Conservation (phyloP, 2,329 filamentous ascomycete genomes). For the Neopestalotiopsis sp. region DNA sequence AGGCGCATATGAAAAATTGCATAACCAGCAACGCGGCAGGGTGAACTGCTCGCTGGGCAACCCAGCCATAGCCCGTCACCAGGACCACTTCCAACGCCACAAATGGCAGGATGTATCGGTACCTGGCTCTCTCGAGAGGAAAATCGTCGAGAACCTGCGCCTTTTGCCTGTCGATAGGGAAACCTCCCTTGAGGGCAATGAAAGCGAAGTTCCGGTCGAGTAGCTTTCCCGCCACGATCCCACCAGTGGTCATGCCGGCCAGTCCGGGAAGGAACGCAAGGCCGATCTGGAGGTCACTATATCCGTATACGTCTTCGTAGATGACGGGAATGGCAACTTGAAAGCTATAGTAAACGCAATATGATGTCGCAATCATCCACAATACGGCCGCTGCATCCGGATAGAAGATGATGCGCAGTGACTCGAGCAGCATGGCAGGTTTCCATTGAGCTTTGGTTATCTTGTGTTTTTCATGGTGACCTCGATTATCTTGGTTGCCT, state of each 20-base stretch:
- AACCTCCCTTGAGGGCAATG: background rate
- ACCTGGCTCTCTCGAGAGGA: slow-evolving; percentile 18
- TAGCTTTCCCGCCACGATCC: slow-evolving; percentile 18
- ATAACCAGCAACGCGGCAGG: slow-evolving; percentile 15
- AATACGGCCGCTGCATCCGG: slow-evolving; percentile 23
- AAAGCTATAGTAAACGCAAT: slow-evolving; percentile 12
- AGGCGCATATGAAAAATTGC: slow-evolving; percentile 21
- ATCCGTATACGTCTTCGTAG: slow-evolving; percentile 19
- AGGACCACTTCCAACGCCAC: background rate
- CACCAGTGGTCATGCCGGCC: slow-evolving; percentile 19
- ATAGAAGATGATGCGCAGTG: slow-evolving; percentile 26
- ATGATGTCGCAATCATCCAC: slow-evolving; percentile 8
- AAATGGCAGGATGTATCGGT: slow-evolving; percentile 4
- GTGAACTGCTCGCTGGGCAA: slow-evolving; percentile 10
- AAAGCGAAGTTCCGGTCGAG: slow-evolving; percentile 19
- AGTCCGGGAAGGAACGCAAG: slow-evolving; percentile 17
- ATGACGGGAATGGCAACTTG: slow-evolving; percentile 17
- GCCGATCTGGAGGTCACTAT: slow-evolving; percentile 20
- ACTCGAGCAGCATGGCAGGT: slow-evolving; percentile 17
- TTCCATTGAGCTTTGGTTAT: background rate
- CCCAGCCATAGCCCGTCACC: slow-evolving; percentile 21
- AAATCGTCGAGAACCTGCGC: slow-evolving; percentile 3
- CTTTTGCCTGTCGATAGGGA: background rate
- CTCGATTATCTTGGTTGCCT: background rate
- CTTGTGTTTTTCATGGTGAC: background rate